A percentile compares a stretch with the other conserved stretches of the same genome.
Conservation (phyloP, 2,329 filamentous ascomycete species). For the Colletotrichum navitas region DNA sequence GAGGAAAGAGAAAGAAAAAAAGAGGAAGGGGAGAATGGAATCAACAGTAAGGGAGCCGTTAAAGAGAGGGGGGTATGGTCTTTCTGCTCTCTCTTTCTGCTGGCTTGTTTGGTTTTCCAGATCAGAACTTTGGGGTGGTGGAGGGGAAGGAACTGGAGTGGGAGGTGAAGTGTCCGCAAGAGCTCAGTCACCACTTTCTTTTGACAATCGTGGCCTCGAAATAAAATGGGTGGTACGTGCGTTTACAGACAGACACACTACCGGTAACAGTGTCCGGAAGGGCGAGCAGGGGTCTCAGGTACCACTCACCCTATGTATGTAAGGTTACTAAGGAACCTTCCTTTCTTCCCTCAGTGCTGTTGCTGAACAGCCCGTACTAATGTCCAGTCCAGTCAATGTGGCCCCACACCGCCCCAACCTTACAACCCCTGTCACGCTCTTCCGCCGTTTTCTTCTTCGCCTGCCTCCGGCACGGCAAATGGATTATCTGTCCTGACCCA, state of each 20-base stretch:
- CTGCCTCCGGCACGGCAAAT: conserved; percentile 37
- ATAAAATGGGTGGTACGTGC: conserved; percentile 40
- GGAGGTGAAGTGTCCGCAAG: conserved; percentile 18
- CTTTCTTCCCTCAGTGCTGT: neutral
- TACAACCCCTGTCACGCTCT: conserved; percentile 12
- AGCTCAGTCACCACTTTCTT: conserved; percentile 35
- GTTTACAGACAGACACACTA: neutral
- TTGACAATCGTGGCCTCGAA: conserved; percentile 54
- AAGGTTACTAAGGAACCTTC: neutral
- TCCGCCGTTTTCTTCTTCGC: conserved; percentile 12
- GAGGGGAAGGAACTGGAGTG: conserved; percentile 3
- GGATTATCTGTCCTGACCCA: conserved; percentile 43
- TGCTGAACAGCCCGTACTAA: neutral
- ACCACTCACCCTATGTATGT: conserved; percentile 9
- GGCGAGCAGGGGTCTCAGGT: neutral
- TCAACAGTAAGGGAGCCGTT: neutral
- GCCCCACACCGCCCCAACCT: conserved; percentile 25
- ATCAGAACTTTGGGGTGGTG: conserved; percentile 4
- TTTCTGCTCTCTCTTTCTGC: conserved; percentile 11
- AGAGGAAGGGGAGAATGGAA: neutral
- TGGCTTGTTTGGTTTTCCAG: conserved; percentile 7
- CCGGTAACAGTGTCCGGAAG: neutral
- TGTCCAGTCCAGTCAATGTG: conserved; percentile 19
- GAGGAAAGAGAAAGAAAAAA: too few species aligned
- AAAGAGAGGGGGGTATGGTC: neutral